Evolutionary conservation across 2,329 filamentous ascomycete genomes (phyloP).

Genomic region (Colletotrichum eleusines): DNA sequence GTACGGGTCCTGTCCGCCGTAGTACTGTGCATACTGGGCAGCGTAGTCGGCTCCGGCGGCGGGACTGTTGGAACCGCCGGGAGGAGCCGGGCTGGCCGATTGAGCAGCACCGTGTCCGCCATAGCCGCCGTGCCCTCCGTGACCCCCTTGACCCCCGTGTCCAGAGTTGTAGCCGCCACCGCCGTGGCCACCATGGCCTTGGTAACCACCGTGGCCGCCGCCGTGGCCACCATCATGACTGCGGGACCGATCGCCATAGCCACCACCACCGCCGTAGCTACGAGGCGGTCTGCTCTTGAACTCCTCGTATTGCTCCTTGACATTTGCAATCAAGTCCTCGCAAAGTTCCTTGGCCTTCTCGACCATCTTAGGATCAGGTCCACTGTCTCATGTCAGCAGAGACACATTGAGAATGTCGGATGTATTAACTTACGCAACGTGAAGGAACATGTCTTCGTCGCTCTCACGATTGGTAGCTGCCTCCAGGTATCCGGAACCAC

Average conservation of each 20-base stretch:
- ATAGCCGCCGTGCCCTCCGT: slow-evolving; percentile 52
- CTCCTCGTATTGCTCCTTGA: slow-evolving; percentile 88
- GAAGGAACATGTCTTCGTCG: slow-evolving; percentile 96
- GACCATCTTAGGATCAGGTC: slow-evolving; percentile 88
- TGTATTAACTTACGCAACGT: slow-evolving; percentile 81
- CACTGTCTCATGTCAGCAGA: slow-evolving; percentile 66
- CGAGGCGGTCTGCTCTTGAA: slow-evolving; percentile 88
- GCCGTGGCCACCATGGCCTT: slow-evolving; percentile 48
- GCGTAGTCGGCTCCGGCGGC: slow-evolving; percentile 71
- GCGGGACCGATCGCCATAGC: slow-evolving; percentile 57
- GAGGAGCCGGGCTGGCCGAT: slow-evolving; percentile 46
- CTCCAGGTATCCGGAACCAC: slow-evolving; percentile 94
- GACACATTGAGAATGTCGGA: background rate
- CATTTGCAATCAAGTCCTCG: slow-evolving; percentile 86
- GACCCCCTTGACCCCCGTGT: slow-evolving; percentile 52
- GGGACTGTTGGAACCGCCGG: slow-evolving; percentile 52
- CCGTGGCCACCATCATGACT: slow-evolving; percentile 53
- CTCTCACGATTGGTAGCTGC: slow-evolving; percentile 88
- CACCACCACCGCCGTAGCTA: slow-evolving; percentile 65
- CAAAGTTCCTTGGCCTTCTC: slow-evolving; percentile 89
- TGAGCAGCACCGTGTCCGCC: slow-evolving; percentile 41
- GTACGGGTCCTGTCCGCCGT: slow-evolving; percentile 82
- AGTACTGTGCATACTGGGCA: slow-evolving; percentile 87
- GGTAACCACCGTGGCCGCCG: slow-evolving; percentile 53
- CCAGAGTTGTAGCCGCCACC: slow-evolving; percentile 38